Evolutionary conservation across 2,329 filamentous ascomycete genomes (phyloP).

Genomic region (Trichoderma sp.): DNA sequence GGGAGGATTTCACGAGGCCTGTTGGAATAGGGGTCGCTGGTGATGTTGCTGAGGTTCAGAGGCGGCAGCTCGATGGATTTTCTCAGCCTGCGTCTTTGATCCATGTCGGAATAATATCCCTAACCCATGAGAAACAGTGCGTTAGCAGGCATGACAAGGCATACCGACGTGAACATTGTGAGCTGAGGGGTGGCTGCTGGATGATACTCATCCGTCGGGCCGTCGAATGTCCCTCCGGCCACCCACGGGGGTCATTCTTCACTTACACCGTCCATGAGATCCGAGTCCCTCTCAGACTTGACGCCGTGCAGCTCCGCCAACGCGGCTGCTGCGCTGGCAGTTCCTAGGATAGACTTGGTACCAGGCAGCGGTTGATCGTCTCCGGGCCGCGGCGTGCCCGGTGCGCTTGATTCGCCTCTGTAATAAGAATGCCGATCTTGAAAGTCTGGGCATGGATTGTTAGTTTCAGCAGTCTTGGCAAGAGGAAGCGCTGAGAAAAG

Average conservation of each 20-base stretch:
- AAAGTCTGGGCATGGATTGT: slow-evolving; percentile 35
- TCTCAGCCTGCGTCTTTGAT: slow-evolving; percentile 64
- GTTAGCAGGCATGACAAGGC: not conserved
- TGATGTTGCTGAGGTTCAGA: slow-evolving; percentile 63
- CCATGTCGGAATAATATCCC: slow-evolving; percentile 73
- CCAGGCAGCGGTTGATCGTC: slow-evolving; percentile 62
- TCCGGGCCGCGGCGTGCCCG: slow-evolving; percentile 67
- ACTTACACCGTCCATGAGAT: slow-evolving; percentile 70
- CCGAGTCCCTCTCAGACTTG: slow-evolving; percentile 75
- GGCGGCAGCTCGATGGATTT: slow-evolving; percentile 74
- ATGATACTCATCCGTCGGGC: slow-evolving; percentile 33
- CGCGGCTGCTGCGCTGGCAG: slow-evolving; percentile 76
- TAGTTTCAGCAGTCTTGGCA: slow-evolving; percentile 26
- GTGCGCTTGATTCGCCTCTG: slow-evolving; percentile 66
- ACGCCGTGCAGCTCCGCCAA: slow-evolving; percentile 80
- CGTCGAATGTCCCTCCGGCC: slow-evolving; percentile 38
- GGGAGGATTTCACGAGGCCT: slow-evolving; percentile 76
- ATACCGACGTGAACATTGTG: slow-evolving; percentile 21
- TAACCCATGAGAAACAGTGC: slow-evolving; percentile 23
- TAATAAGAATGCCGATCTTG: slow-evolving; percentile 57
- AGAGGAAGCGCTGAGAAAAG: slow-evolving; percentile 21
- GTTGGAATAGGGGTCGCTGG: slow-evolving; percentile 70
- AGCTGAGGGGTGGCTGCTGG: not conserved
- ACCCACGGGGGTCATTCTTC: slow-evolving; percentile 19
- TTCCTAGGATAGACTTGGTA: slow-evolving; percentile 56